Evolutionary conservation across 805 yeast genomes (phyloP).

Genomic region (Saturnispora sekii): DNA sequence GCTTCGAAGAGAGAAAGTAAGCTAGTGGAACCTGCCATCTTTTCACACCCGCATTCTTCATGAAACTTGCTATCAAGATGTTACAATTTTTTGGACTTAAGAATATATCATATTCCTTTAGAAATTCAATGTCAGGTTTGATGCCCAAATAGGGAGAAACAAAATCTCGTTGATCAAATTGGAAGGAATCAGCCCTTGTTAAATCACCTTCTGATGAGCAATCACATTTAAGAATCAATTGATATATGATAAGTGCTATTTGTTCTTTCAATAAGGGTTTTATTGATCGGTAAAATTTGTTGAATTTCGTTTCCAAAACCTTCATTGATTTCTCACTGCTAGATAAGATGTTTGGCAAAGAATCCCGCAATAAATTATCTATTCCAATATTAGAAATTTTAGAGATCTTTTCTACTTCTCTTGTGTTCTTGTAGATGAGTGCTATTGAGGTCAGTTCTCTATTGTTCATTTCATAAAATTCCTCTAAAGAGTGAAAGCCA

Average conservation of each 20-base stretch:
- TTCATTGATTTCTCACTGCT: constrained; percentile 24
- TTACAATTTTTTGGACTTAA: constrained; percentile 9
- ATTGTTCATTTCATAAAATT: constrained; percentile 28
- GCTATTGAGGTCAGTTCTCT: constrained; percentile 32
- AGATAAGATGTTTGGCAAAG: constrained; percentile 30
- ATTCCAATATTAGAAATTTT: constrained; percentile 5
- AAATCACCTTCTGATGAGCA: constrained; percentile 15
- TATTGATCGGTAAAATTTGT: constrained; percentile 6
- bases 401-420: constrained; percentile 13
- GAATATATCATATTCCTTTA: constrained; percentile 14
- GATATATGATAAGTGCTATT: constrained; percentile 26
- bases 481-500: constrained; percentile 24
- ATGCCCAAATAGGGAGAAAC: not conserved
- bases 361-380: constrained; percentile 15
- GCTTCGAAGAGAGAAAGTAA: constrained; percentile 31
- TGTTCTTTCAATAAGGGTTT: constrained; percentile 18
- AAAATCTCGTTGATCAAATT: not conserved
- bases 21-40: constrained; percentile 30
- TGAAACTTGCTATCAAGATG: constrained; percentile 9
- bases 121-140: constrained; percentile 5
- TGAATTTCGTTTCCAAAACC: constrained; percentile 10
- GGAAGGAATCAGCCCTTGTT: not conserved
- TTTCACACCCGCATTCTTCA: constrained; percentile 3
- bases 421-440: constrained; percentile 22
- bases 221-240: constrained; percentile 33